Evolutionary conservation across 306 rosid species (phyloP), one percentile per base, ranked within the genome.

Genomic region (Cucumis melo): DNA sequence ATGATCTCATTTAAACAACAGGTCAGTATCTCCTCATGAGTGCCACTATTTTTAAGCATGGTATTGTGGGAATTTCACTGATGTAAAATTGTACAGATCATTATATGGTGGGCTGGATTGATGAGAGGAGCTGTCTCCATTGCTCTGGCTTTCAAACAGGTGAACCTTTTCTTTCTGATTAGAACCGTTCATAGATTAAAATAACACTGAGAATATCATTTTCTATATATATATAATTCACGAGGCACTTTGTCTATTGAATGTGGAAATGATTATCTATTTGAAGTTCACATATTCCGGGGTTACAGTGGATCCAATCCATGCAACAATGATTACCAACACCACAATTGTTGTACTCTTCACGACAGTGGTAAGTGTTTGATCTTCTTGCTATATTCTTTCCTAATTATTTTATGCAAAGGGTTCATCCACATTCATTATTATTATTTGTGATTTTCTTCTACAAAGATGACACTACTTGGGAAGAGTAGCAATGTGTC

Each of bases 31-130:
- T 34, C 27, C 66, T 29, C 56, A 58, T 67, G 78, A 21, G 14
- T 54, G 42, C n/a, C 61, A 20, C 24, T 46, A 21, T 39, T 67
- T 19, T 67, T 41, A 32, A 67, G 50, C 73, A 65, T 39, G 73
- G 44, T 8, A 65, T 39, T 6, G 1, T 9, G 51, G 16, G 27
- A 73, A 13, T 41, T 57, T 10, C 56, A 76, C 55, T 66, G 72
- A 50, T 6, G 38, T 41, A 12, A 29, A 32, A 60, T 60, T 34
- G 19, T 82, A 36, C 79, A 93, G 97, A 75, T 86, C 80, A 76
- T 89, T 73, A 88, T 93, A 79, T 93, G 98, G 92, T 93, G 98
- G 98, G 97, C 97, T 11, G 96, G 98, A 15, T 89, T 93, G 24
- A 93, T 93, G 84, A 84, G 97, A 74, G 98, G 97, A 70, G 98